Evolutionary conservation across 345 rosid genomes (phyloP).

Genomic region (Bruguiera sexangula): DNA sequence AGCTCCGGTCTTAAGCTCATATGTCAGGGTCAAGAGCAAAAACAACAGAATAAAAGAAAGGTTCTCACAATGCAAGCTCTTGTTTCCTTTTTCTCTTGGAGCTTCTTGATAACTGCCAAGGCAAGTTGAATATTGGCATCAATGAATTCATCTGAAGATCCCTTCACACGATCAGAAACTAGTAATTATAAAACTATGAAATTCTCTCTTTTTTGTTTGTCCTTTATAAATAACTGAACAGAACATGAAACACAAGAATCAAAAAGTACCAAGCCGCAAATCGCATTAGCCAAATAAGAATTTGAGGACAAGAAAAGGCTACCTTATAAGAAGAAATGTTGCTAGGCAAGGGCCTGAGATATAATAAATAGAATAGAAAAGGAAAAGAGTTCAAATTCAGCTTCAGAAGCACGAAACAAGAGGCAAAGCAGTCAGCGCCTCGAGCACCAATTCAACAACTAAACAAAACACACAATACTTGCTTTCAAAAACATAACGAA

Average conservation of each 20-base stretch:
- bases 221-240: conserved; percentile 4
- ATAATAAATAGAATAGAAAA: too few species aligned
- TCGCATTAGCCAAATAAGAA: not conserved
- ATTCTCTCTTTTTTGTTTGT: conserved; percentile 5
- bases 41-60: conserved; percentile 10
- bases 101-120: conserved; percentile 70
- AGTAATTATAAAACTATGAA: conserved; percentile 20
- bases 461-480: too few species aligned
- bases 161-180: conserved; percentile 61
- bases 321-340: conserved; percentile 89
- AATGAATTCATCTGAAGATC: conserved; percentile 92
- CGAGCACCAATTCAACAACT: too few species aligned
- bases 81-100: conserved; percentile 63
- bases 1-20: conserved; percentile 3
- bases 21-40: conserved; percentile 1
- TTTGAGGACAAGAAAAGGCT: conserved; percentile 15
- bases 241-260: not conserved
- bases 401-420: too few species aligned
- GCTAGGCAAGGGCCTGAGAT: conserved; percentile 80
- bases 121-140: conserved; percentile 92
- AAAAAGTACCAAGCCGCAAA: not conserved
- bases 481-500: too few species aligned
- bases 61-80: conserved; percentile 76
- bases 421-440: too few species aligned
- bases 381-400: too few species aligned